A percentile compares a stretch with the other conserved stretches of the same genome.
Conservation (phyloP, 495 filamentous ascomycete species). For the Aspergillus biplanus region DNA sequence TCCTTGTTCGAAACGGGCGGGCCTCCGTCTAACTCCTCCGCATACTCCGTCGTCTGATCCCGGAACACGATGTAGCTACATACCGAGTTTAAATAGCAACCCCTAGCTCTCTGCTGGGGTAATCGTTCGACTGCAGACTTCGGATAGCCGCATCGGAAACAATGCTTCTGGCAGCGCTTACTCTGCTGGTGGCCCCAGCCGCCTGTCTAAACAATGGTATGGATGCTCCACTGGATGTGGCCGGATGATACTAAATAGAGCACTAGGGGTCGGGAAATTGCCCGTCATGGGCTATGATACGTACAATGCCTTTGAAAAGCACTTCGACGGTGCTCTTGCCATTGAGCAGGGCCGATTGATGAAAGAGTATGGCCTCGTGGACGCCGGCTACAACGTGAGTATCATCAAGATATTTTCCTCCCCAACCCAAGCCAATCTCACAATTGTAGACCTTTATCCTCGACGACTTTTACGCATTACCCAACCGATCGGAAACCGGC, state of each 20-base stretch:
- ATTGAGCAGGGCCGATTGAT: constrained; percentile 1
- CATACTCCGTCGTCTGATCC: not conserved
- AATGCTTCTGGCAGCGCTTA: not conserved
- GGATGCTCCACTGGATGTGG: too few relatives aligned
- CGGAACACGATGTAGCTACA: not conserved
- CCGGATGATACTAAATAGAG: not conserved
- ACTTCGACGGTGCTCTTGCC: not conserved
- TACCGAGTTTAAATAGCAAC: not conserved
- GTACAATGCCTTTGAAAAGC: constrained; percentile 9
- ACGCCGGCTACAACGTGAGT: constrained; percentile 4
- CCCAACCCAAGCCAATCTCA: not conserved
- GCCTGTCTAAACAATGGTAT: constrained; percentile 3
- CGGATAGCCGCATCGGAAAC: not conserved
- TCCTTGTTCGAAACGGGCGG: not conserved
- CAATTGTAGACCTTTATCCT: not conserved
- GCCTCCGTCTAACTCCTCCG: not conserved
- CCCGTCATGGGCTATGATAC: constrained; percentile 7
- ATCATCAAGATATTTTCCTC: not conserved
- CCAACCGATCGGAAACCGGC: not conserved
- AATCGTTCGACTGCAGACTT: not conserved
- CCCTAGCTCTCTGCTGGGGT: not conserved
- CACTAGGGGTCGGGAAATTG: not conserved
- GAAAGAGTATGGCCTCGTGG: constrained; percentile 9
- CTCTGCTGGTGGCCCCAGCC: not conserved
- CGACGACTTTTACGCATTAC: not conserved